Evolutionary conservation across 352 stramenopile genomes (phyloP), one percentile per base, ranked within the genome.

Genomic region (Phytophthora multivora): DNA sequence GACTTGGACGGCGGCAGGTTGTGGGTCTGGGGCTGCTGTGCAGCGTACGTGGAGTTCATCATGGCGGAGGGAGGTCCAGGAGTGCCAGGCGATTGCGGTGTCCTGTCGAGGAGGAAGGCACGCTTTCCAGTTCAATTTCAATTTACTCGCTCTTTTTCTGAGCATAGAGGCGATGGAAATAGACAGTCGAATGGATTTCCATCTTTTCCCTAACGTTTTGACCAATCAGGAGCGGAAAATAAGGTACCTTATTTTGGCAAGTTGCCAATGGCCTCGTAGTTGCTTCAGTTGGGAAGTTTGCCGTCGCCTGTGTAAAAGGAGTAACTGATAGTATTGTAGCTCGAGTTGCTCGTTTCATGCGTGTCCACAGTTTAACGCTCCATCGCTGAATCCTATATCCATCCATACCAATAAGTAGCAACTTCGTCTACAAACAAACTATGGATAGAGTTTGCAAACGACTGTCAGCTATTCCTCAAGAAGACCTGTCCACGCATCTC

Each of bases 61-160:
- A 61, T 65, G 13, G 23, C 31, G 51, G 43, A 48, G 10, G 23
- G 53, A 54, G n/a, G 30, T 55, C 28, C 21, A 18, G 28, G 31
- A 69, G 30, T 63, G 58, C 30, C 23, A 43, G 33, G 54, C 54
- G 42, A 35, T 54, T 61, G 50, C 40, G 48, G 38, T 26, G 59
- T 61, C 50, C 33, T 6, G 33, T 55, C 16, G 38, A 57, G 45
- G 26, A 31, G 4, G 28, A 26, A 57, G 6, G 36, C 30, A 52
- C 36, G 23, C 43, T 31, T 33, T 56, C 26, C n/a, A 28, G 46
- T 63, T 54, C 36, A 63, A 47, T 19, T 36, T 46, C 28, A 33
- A 33, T 51, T 31, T 30, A 41, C 59, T 63, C 51, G 59, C 51
- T 67, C 51, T 67, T 66, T 66, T 56, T 66, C 42, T 66, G 58